Conservation (phyloP, 2,329 filamentous ascomycete species). For the Magnaporthiopsis incrustans region DNA sequence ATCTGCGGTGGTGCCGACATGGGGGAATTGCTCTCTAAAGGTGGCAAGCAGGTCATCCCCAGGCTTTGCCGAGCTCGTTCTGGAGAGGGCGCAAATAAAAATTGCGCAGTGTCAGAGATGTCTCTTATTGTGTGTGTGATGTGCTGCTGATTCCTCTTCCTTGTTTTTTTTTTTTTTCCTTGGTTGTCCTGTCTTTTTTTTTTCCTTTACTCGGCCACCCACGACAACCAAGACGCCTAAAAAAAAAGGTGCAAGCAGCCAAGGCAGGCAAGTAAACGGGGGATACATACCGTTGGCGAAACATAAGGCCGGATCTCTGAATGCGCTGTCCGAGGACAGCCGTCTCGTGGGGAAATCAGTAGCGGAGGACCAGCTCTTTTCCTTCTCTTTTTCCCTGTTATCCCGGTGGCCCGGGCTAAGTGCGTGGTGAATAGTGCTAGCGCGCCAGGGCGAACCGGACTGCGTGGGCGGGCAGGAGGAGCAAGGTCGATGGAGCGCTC, state of each 20-base stretch:
- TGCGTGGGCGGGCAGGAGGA: neutral
- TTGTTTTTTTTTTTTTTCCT: neutral
- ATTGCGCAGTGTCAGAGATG: neutral
- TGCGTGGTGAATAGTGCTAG: neutral
- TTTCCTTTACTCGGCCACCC: too few species aligned
- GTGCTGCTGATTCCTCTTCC: neutral
- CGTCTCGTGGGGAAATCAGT: slow-evolving; percentile 6
- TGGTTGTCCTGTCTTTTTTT: too few species aligned
- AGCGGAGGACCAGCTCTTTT: neutral
- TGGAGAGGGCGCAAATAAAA: slow-evolving; percentile 22
- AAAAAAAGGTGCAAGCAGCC: neutral
- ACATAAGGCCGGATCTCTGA: slow-evolving; percentile 18
- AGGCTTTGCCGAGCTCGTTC: slow-evolving; percentile 77
- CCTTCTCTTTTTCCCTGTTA: slow-evolving; percentile 1
- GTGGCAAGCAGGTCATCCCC: slow-evolving; percentile 74
- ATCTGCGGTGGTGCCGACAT: slow-evolving; percentile 39
- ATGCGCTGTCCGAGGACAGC: slow-evolving; percentile 19
- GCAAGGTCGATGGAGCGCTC: neutral
- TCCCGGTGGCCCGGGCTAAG: neutral
- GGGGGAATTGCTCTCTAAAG: slow-evolving; percentile 78
- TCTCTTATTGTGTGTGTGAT: neutral
- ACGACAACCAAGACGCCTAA: neutral
- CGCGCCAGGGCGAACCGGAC: neutral
- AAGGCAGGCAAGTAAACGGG: neutral
- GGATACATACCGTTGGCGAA: slow-evolving; percentile 25